Conservation (phyloP, 371 early-diverging fungal genomes). For the Actinomucor elegans region DNA sequence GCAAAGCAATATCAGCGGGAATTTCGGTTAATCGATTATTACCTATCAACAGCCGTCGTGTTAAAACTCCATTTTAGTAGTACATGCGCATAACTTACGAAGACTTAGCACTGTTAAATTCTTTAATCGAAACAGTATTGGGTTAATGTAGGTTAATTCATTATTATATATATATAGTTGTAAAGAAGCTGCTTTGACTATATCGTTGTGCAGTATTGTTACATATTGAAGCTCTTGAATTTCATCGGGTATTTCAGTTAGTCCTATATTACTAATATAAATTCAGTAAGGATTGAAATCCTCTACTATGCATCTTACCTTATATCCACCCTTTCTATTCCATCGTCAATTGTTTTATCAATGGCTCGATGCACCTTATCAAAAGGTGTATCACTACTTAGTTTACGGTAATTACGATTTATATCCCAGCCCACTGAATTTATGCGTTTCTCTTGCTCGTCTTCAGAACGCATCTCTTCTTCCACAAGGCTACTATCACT, state of each 20-base stretch:
- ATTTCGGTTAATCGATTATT: slow-evolving; percentile 45
- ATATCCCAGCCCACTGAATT: slow-evolving; percentile 25
- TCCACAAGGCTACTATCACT: background rate
- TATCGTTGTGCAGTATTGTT: slow-evolving; percentile 50
- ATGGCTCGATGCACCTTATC: slow-evolving; percentile 49
- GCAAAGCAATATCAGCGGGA: slow-evolving; percentile 58
- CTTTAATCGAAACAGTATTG: slow-evolving; percentile 44
- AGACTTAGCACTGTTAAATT: slow-evolving; percentile 58
- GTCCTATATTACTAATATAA: slow-evolving; percentile 37
- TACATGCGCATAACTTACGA: slow-evolving; percentile 28
- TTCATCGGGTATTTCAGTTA: slow-evolving; percentile 54
- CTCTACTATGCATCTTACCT: slow-evolving; percentile 38
- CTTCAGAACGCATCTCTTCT: background rate
- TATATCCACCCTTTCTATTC: slow-evolving; percentile 51
- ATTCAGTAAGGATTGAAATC: background rate
- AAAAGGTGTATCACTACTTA: slow-evolving; percentile 12
- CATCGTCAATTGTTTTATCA: slow-evolving; percentile 55
- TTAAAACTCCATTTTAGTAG: too few species aligned
- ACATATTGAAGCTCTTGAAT: slow-evolving; percentile 51
- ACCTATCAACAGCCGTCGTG: too few species aligned
- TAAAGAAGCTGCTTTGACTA: slow-evolving; percentile 42
- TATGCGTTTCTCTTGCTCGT: slow-evolving; percentile 13
- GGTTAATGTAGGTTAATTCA: slow-evolving; percentile 33
- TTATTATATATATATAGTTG: slow-evolving; percentile 56
- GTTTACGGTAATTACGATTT: slow-evolving; percentile 13